Base-by-base conservation (phyloP, 768 basidiomycete species). In the Lactifluus piperatus region DNA sequence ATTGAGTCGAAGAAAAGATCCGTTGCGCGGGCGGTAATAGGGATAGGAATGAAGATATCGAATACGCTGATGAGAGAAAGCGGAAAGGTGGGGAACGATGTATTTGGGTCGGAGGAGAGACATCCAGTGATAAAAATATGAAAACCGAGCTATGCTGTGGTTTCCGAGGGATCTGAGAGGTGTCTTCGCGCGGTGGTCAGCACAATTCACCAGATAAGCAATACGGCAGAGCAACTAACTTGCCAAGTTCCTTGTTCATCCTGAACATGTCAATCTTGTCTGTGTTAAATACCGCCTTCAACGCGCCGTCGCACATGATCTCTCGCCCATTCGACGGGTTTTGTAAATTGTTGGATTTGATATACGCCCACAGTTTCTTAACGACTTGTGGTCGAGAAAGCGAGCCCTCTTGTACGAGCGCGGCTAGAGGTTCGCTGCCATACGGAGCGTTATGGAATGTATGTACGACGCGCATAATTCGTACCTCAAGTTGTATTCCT, bases 181-280 rank as follows among this genome's bases (percentile, higher is more conserved):
- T 64, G 64, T 37, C 64, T 64, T 54, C 3, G 5, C 20, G 47
- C 20, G 29, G 26, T 26, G 16, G 37, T 64, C 14, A 58, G 60
- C 16, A 34, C 26, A 14, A 9, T 29, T 48, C 16, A 30, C 3
- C 24, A 27, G 6, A 18, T 41, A 1, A 22, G 39, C 3, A 13
- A 44, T 18, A 41, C 24, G 47, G 37, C 11, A 20, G 11, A 27
- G 18, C 9, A 10, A 74, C 81, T 58, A 56, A 92, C 87, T 85
- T 76, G 69, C 88, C 87, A 57, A 95, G 74, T 27, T 86, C 79
- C 72, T 94, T 92, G 78, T 94, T 95, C 93, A 95, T 95, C 64
- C 78, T 83, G 75, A 95, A 94, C 91, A 94, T 94, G 72, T 91
- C 84, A 57, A 97, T 82, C 70, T 83, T 88, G 63, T 91, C 88